These are phyloP conservation scores for Botrytis fabae DNA, from an alignment of 2,329 filamentous ascomycete genomes.

Conservation along the genomic window DNA sequence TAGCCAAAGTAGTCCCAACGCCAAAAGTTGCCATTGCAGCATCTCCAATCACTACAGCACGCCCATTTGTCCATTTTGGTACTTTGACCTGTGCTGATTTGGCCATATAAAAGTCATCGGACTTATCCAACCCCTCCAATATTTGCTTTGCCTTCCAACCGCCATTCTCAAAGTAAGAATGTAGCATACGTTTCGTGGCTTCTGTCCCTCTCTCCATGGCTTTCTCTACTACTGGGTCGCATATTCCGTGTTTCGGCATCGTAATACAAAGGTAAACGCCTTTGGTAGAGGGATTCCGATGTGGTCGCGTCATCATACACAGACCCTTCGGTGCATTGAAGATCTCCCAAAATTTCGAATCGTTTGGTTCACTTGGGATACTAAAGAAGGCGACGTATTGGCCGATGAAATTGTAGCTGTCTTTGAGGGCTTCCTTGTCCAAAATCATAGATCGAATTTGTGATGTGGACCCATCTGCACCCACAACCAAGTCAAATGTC, in stretches of 20 bases:
- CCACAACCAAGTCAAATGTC: conserved; percentile 51
- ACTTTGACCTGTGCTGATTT: conserved; percentile 45
- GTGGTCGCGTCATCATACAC: conserved; percentile 42
- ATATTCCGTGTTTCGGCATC: conserved; percentile 36
- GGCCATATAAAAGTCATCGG: conserved; percentile 45
- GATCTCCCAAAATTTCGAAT: conserved; percentile 42
- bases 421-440: conserved; percentile 43
- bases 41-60: conserved; percentile 53
- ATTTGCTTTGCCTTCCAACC: conserved; percentile 48
- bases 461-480: conserved; percentile 50
- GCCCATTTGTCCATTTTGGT: conserved; percentile 44
- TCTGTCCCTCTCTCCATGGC: conserved; percentile 43
- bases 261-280: conserved; percentile 43
- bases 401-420: conserved; percentile 38
- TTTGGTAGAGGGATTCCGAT: conserved; percentile 40
- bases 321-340: conserved; percentile 45
- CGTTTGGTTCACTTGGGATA: conserved; percentile 44
- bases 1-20: conserved; percentile 44
- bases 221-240: conserved; percentile 43
- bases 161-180: conserved; percentile 40
- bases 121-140: conserved; percentile 42
- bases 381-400: conserved; percentile 48
- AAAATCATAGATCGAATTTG: conserved; percentile 49
- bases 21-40: conserved; percentile 50
- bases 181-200: conserved; percentile 37